These are phyloP conservation scores for Helotiales sp. DNA, from an alignment of 2,329 filamentous ascomycete genomes.

Conservation along the genomic window DNA sequence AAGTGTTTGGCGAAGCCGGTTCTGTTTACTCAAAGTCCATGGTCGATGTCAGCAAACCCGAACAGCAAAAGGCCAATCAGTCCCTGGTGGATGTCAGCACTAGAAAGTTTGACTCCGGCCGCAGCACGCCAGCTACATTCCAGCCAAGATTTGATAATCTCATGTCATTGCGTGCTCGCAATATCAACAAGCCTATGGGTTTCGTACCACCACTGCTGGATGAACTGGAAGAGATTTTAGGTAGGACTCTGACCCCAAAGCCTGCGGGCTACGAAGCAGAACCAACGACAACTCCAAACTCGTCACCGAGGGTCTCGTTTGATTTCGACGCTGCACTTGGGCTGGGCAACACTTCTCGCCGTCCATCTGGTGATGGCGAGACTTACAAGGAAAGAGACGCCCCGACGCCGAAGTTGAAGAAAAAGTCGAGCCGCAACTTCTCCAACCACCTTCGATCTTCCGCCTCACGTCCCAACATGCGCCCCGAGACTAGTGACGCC, in stretches of 20 bases:
- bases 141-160: conserved; percentile 6
- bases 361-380: neutral
- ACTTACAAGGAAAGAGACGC: too few species aligned
- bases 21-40: conserved; percentile 8
- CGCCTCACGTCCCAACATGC: neutral
- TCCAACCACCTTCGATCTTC: neutral
- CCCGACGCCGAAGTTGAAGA: conserved; percentile 2
- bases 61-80: neutral
- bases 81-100: neutral
- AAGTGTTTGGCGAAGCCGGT: neutral
- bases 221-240: neutral
- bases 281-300: neutral
- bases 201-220: conserved; percentile 8
- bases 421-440: neutral
- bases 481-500: neutral
- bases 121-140: neutral
- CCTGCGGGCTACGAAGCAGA: neutral
- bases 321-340: conserved; percentile 8
- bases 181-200: neutral
- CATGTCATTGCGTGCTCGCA: neutral
- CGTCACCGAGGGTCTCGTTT: neutral
- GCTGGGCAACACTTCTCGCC: neutral
- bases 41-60: neutral
- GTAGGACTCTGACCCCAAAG: neutral
- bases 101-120: neutral